Percentiles rank a stretch among this genome's conserved stretches.
phyloP scores from a whole-genome alignment of 176 grass and related monocot species.

The Oryza longistaminata region DNA sequence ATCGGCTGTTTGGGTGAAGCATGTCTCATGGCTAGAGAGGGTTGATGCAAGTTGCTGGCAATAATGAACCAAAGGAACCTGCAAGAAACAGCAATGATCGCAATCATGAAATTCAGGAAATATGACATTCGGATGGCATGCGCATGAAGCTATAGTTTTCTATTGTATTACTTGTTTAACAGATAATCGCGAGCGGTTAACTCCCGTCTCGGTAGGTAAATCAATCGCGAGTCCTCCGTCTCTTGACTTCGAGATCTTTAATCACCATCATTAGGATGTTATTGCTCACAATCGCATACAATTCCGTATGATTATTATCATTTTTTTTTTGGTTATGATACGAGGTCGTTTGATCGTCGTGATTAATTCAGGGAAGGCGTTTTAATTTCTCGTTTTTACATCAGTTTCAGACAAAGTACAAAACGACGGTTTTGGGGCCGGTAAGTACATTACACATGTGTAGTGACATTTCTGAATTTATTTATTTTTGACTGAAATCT shows the following conservation, averaged over 20 bases:
- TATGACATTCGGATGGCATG: not conserved
- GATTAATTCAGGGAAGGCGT: not conserved
- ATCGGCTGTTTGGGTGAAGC: slow-evolving; percentile 96
- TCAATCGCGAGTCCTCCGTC: not conserved
- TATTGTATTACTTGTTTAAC: not conserved
- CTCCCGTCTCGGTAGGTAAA: slow-evolving; percentile 13
- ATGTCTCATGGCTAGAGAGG: slow-evolving; percentile 80
- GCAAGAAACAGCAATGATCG: slow-evolving; percentile 26
- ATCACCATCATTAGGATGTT: not conserved
- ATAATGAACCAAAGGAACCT: slow-evolving; percentile 86
- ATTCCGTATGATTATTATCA: not conserved
- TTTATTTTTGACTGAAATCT: too few species aligned
- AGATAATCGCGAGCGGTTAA: not conserved
- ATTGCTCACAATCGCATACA: too few species aligned
- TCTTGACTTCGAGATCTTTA: not conserved
- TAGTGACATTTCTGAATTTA: too few species aligned
- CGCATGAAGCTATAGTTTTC: not conserved
- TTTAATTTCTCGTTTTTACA: not conserved
- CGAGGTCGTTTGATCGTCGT: not conserved
- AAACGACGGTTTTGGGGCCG: too few species aligned
- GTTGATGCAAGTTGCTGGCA: slow-evolving; percentile 91
- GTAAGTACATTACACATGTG: too few species aligned
- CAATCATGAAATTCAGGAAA: not conserved
- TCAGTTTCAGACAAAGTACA: too few species aligned
- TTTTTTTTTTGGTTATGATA: too few species aligned